Base-by-base conservation (phyloP, 805 yeast genomes). In the Candida golubevii region DNA sequence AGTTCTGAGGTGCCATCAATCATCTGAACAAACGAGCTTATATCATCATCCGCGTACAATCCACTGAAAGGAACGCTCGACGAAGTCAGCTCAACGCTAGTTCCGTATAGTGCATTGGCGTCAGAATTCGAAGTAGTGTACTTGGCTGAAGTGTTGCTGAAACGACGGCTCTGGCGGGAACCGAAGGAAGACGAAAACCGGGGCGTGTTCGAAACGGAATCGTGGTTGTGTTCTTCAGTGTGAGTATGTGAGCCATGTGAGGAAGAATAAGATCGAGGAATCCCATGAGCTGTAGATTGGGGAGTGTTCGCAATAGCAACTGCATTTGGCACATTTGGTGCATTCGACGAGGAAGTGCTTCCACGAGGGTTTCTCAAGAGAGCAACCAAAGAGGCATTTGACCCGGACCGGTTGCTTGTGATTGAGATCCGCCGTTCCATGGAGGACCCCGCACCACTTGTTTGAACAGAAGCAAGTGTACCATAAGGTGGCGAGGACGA, bases 141-240 rank as follows among this genome's bases (percentile, higher is more conserved):
- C 42, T 49, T 27, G 14, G 50, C 33, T 18, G 51, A 47, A n/a
- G 71, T 60, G 45, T 61, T 66, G 35, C 71, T 63, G 46, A 65
- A 68, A 28, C 85, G 69, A n/a, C 83, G 73, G 46, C 72, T 66
- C 12, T 67, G 72, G 39, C 86, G 66, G n/a, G 82, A 80, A 0
- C 87, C 86, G 61, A 83, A 83, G 0, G 90, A 82, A 0, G 91
- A 80, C 2, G 87, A 77, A 51, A 82, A 84, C 50, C 81, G 73
- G 1, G 86, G 83, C 0, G 82, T 69, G 29, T 57, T 69, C 26
- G 72, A 58, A 6, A 65, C 54, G 37, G 57, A 60, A 15, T 62
- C 69, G 2, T 48, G 47, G 27, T 48, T 45, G 34, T 59, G 60
- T n/a, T 54, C 60, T 18, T 67, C 73, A 23, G 51, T 52, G n/a